Evolutionary conservation across 768 basidiomycete species (phyloP), one percentile per base, ranked within the genome.

Genomic region (Macrolepiota fuliginosa): DNA sequence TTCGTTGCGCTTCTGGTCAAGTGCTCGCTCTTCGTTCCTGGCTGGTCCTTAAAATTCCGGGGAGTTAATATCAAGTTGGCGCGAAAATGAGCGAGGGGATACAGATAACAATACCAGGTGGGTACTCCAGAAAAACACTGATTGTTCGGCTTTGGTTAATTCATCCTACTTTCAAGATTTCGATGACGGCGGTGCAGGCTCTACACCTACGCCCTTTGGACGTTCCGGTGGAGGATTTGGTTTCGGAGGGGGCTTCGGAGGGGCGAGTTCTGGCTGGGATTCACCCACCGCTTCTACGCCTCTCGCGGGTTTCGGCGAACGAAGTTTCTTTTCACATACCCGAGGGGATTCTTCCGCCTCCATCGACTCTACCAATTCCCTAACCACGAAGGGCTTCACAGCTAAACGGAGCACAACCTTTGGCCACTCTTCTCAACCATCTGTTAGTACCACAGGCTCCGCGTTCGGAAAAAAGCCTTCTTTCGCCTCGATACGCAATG

Each of bases 401-500:
- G 73, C 74, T 71, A 81, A 79, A 69, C 70, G 76, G 42, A 73
- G 74, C 53, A 77, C 83, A 36, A 82, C 89, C 6, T 90, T 88
- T 67, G 84, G 81, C 3, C 90, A 92, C 72, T 84, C 87, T 17
- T 77, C 91, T 4, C 87, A 89, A 65, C 84, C 89, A 3, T 92
- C 90, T 4, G 80, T 91, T 45, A 82, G 84, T 29, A 82, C 81
- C 0, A 78, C 84, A 1, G 73, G 74, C 42, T 73, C 84, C n/a
- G 78, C 85, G 0, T 90, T 92, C 69, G 77, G 84, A 46, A 92
- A 91, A 77, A 94, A 94, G 67, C 73, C 89, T 2, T 94, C 92
- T 0, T 93, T 94, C 62, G 92, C 92, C 1, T 93, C 91, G 15
- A 85, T 94, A 62, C 86, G 91, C 42, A 92, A 92, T 70, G 91